phyloP scores from a whole-genome alignment of 192 early-diverging fungal species.

The Mortierella hygrophila region DNA sequence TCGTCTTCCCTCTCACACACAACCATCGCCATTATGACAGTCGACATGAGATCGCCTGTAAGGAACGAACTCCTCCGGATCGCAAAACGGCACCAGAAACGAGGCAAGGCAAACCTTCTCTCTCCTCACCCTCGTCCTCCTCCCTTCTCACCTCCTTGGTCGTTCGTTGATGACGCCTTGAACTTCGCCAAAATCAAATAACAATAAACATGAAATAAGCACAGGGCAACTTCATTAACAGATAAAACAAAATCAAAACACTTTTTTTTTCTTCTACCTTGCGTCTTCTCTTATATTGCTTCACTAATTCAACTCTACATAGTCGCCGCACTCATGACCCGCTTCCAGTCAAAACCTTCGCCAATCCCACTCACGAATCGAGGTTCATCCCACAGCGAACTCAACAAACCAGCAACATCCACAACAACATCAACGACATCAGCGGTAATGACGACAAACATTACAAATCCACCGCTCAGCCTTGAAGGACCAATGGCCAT shows the following conservation, averaged over 20 bases:
- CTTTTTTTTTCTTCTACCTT: neutral
- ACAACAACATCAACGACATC: neutral
- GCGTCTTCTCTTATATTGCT: neutral
- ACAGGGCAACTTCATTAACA: no score
- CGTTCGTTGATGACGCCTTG: no score
- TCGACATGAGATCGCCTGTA: constrained; percentile 1
- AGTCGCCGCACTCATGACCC: constrained; percentile 6
- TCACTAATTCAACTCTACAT: neutral
- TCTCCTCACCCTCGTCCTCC: no score
- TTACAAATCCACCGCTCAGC: neutral
- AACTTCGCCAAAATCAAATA: no score
- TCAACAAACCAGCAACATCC: neutral
- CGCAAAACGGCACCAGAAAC: constrained; percentile 22
- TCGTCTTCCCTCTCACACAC: neutral
- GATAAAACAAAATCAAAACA: no score
- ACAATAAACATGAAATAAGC: no score
- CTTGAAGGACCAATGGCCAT: neutral
- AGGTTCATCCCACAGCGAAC: neutral
- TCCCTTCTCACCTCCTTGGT: neutral
- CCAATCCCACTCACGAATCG: neutral
- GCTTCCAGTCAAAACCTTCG: constrained; percentile 10
- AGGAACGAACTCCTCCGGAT: constrained; percentile 27
- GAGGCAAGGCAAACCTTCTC: neutral
- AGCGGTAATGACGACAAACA: neutral
- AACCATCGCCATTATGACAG: constrained; percentile 3